These are phyloP conservation scores for Kodamaea ohmeri DNA, from an alignment of 1,139 yeast genomes.

Conservation along the genomic window DNA sequence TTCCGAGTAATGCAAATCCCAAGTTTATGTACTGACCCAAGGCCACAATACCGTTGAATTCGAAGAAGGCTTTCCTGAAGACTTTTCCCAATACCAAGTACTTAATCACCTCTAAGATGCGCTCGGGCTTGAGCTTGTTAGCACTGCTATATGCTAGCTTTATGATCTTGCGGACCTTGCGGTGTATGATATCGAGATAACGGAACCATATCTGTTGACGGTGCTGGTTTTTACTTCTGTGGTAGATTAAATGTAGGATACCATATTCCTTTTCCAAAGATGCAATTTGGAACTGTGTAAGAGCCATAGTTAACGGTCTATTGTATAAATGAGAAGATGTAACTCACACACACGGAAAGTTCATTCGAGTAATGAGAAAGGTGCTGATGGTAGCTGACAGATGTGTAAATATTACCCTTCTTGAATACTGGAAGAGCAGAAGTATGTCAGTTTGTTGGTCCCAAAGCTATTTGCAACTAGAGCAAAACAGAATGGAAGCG, in stretches of 20 bases:
- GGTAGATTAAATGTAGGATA: constrained; percentile 60
- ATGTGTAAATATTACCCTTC: no score
- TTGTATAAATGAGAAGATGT: not conserved
- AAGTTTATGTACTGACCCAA: constrained; percentile 76
- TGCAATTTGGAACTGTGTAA: constrained; percentile 1
- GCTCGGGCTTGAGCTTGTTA: constrained; percentile 14
- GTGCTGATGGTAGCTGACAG: no score
- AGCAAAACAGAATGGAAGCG: no score
- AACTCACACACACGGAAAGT: no score
- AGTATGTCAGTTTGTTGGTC: no score
- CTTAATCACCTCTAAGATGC: constrained; percentile 25
- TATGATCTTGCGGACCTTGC: constrained; percentile 48
- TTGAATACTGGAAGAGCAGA: no score
- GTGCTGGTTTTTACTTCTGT: constrained; percentile 76
- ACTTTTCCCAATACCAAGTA: constrained; percentile 38
- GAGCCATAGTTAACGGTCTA: not conserved
- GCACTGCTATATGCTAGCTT: constrained; percentile 23
- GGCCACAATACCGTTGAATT: constrained; percentile 66
- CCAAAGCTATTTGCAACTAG: no score
- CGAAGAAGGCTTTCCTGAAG: constrained; percentile 52
- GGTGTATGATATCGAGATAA: constrained; percentile 58
- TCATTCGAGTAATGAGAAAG: no score
- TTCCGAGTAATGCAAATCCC: constrained; percentile 68
- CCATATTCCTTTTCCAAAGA: constrained; percentile 45
- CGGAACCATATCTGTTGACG: constrained; percentile 77